Base-by-base conservation (phyloP, 495 filamentous ascomycete species). In the Pseudotulostoma volvatum region DNA sequence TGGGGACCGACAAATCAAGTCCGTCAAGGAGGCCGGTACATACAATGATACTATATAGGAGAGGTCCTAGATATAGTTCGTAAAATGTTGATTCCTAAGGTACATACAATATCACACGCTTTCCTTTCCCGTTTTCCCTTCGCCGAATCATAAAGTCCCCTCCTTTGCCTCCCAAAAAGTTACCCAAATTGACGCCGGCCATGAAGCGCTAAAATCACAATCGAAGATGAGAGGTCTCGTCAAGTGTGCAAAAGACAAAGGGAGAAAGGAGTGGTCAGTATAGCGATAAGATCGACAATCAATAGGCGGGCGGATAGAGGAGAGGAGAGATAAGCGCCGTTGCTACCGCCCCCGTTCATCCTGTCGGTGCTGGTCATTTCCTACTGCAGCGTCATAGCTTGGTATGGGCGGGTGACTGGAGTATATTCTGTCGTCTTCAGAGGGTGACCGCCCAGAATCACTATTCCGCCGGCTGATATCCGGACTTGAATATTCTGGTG, bases 401-500 rank as follows among this genome's bases (percentile, higher is more conserved):
- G 77, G 77, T 41, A 28, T 28, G 36, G 31, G 30, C 35, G 40
- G 31, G 19, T 40, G 57, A 49, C 14, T 31, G 49, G 42, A 36
- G 53, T 7, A 60, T 48, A 34, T 49, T 55, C 34, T 62, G 23
- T 11, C 11, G 23, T 5, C 5, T 28, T 59, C 13, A 60, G 44
- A 25, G 43, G 64, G 31, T 53, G 39, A 48, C 47, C 60, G 48
- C 13, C 49, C 32, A 13, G 49, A 60, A 38, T 63, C 57, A 39
- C 74, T 78, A 38, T 60, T 67, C 39, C 73, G 56, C 20, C 64
- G 64, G 51, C 71, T 74, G 20, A 67, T 67, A 17, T 67, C 68
- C 1, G 81, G 80, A 48, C 79, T 84, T 1, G 75, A 74, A 46
- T 86, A 86, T 46, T 83, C 79, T 2, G 81, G 81, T 13, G 81